Base-by-base conservation (phyloP, 257 asterid genomes). In the Coffea canephora region DNA sequence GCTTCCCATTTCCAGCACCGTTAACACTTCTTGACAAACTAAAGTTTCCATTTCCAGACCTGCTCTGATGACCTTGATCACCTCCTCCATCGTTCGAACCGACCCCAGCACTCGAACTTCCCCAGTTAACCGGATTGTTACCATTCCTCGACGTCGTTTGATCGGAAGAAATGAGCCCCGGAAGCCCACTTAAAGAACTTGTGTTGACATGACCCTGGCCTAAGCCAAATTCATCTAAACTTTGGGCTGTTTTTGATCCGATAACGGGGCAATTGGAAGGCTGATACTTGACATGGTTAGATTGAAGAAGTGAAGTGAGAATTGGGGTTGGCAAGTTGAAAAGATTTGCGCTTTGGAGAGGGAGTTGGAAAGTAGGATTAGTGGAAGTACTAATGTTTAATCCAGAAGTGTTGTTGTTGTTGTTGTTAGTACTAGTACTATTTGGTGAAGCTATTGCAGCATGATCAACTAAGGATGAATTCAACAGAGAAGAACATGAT, bases 81-180 rank as follows among this genome's bases (percentile, higher is more conserved):
- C 34, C 76, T 52, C 73, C 82, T 16, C 43, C 81, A 15, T 39
- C 71, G 14, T 50, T 55, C 68, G 65, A 78, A 50, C 74, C 74
- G 0, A 23, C 39, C 23, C 62, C 82, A 64, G 39, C 10, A 61
- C 64, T 14, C 14, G 54, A 1, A 52, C 21, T 74, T n/a, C 77
- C 80, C 79, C 87, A 77, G 48, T 81, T 48, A 6, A 43, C 73
- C 8, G 71, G 71, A 36, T 65, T 49, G 73, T 54, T 69, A 52
- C 74, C 71, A n/a, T 69, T 83, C 15, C 76, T 78, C 10, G 85
- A 52, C 14, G 68, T 64, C 25, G 79, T 77, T 78, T 85, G 93
- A 64, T 89, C 92, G 31, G 91, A 59, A 27, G 93, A 80, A 25
- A 89, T 69, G 43, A 91, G 89, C 75, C 82, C 85, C 0, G 93